Base-by-base conservation (phyloP, 352 stramenopile species). In the Phytophthora chlamydospora region DNA sequence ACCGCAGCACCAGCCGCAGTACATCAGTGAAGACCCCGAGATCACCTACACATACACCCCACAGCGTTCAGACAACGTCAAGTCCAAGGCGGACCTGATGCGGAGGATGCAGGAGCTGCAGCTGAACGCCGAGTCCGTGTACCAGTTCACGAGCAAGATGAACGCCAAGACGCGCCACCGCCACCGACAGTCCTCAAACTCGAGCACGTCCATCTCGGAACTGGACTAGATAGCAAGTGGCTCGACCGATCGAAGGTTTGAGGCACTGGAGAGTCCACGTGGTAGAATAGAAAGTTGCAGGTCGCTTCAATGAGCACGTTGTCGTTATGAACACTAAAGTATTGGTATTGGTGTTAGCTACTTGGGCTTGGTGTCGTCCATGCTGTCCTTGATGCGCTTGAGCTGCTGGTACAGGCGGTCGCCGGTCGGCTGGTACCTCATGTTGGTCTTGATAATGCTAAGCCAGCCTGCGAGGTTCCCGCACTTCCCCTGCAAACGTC, bases 21-120 rank as follows among this genome's bases (percentile, higher is more conserved):
- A 71, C 29, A 13, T 24, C 24, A 17, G n/a, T 1, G 49, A 67
- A 45, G 52, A 62, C 14, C 54, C 49, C 12, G 60, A 70, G 4
- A 62, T 67, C 17, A 49, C 17, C 6, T 67, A 59, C 43, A 43
- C 47, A 11, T 58, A 35, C 38, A 33, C 19, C 13, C 46, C 32
- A 33, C 53, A 67, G 33, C 39, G n/a, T 4, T 34, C n/a, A 33
- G 27, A 17, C 6, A 41, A 33, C 13, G 8, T 39, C 1, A 41
- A 3, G 5, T 62, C 53, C 2, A 62, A 53, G 12, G 51, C 44
- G 6, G 63, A 79, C 31, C 39, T 89, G 13, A 73, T 79, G 51
- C 58, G 72, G 39, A 80, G 70, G 54, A 88, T 88, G 78, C 68
- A 69, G 29, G 66, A 83, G 51, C 56, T 88, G n/a, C 73, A 80